phyloP scores from a whole-genome alignment of 495 filamentous ascomycete species.

The Cercophora sp. region DNA sequence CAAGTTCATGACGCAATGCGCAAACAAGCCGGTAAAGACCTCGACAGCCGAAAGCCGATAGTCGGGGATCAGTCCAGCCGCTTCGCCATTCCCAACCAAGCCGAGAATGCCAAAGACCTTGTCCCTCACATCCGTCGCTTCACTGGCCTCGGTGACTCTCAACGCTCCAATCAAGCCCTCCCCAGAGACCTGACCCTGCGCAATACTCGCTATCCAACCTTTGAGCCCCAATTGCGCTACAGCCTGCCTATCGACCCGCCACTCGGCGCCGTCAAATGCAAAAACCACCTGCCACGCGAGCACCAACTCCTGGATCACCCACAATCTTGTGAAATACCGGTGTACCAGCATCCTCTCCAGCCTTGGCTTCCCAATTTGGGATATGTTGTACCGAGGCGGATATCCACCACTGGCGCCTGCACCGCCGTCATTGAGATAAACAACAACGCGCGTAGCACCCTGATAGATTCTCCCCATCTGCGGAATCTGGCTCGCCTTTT shows the following conservation, averaged over 20 bases:
- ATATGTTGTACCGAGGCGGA: background rate
- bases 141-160: background rate
- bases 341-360: slow-evolving; percentile 11
- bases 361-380: background rate
- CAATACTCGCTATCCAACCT: background rate
- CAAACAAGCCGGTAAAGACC: background rate
- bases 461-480: slow-evolving; percentile 21
- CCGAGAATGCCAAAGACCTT: slow-evolving; percentile 12
- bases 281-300: slow-evolving; percentile 14
- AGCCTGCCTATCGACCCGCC: background rate
- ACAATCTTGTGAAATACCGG: slow-evolving; percentile 18
- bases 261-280: slow-evolving; percentile 14
- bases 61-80: slow-evolving; percentile 5
- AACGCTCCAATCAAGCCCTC: background rate
- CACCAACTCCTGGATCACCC: slow-evolving; percentile 28
- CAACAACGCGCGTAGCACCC: slow-evolving; percentile 15
- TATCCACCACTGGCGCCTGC: background rate
- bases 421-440: slow-evolving; percentile 12
- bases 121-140: slow-evolving; percentile 4
- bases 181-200: background rate
- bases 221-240: background rate
- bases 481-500: background rate
- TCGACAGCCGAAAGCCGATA: background rate
- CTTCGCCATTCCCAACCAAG: slow-evolving; percentile 15
- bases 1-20: background rate